These are phyloP conservation scores for Austroboletus festivus DNA, from an alignment of 768 basidiomycete genomes.

Conservation along the genomic window DNA sequence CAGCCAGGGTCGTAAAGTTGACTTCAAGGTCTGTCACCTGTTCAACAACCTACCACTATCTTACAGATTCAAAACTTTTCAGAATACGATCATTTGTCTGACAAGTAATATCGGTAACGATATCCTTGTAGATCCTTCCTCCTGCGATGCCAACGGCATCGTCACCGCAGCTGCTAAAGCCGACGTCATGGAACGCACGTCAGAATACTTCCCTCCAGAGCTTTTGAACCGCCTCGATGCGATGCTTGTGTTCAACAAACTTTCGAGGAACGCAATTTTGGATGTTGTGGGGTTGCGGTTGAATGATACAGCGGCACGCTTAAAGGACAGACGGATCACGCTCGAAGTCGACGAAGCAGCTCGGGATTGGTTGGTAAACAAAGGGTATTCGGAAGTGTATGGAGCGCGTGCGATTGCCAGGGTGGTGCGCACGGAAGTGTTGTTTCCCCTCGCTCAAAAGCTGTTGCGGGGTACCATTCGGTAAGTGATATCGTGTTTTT, in stretches of 20 bases:
- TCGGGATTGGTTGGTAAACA: constrained; percentile 63
- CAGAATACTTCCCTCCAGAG: constrained; percentile 86
- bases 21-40: constrained; percentile 72
- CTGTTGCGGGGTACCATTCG: constrained; percentile 76
- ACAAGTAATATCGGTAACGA: constrained; percentile 86
- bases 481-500: constrained; percentile 33
- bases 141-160: constrained; percentile 59
- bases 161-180: constrained; percentile 59
- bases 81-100: constrained; percentile 90
- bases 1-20: constrained; percentile 87
- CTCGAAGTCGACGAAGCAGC: constrained; percentile 67
- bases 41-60: too few relatives aligned
- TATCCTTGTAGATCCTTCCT: constrained; percentile 65
- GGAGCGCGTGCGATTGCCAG: constrained; percentile 86
- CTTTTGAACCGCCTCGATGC: constrained; percentile 86
- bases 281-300: constrained; percentile 76
- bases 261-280: constrained; percentile 69
- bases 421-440: constrained; percentile 77
- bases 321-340: constrained; percentile 62
- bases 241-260: constrained; percentile 88
- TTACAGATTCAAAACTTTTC: too few relatives aligned
- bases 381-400: constrained; percentile 82
- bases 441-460: constrained; percentile 81
- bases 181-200: constrained; percentile 71
- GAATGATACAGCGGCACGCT: constrained; percentile 64